These are phyloP conservation scores for Jacaranda mimosifolia DNA, from an alignment of 257 asterid genomes.

Conservation along the genomic window DNA sequence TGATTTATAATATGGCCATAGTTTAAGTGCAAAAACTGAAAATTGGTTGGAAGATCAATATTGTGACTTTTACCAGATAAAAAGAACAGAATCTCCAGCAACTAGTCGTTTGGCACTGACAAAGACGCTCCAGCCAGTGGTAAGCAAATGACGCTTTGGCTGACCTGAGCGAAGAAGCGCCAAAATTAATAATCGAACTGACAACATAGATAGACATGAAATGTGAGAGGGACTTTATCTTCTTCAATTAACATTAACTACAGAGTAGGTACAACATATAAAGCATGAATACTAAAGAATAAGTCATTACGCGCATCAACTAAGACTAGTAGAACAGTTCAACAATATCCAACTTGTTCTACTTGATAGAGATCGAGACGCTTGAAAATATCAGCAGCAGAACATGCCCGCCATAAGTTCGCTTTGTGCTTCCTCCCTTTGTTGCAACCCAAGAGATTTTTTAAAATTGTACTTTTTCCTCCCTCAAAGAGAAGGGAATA, in stretches of 20 bases:
- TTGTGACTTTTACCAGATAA: constrained; percentile 59
- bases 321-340: not conserved
- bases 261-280: no score
- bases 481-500: not conserved
- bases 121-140: constrained; percentile 74
- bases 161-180: constrained; percentile 49
- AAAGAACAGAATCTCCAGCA: constrained; percentile 70
- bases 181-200: constrained; percentile 11
- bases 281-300: constrained; percentile 14
- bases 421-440: constrained; percentile 2
- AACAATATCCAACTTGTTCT: no score
- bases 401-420: not conserved
- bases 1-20: not conserved
- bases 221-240: not conserved
- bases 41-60: constrained; percentile 20
- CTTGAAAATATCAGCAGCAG: not conserved
- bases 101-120: constrained; percentile 71
- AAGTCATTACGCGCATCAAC: constrained; percentile 5
- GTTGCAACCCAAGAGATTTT: not conserved
- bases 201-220: constrained; percentile 17
- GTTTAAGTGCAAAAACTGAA: constrained; percentile 10
- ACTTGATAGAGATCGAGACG: not conserved
- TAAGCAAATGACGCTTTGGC: constrained; percentile 72
- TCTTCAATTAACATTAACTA: not conserved
- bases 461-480: not conserved